Evolutionary conservation across 2,329 filamentous ascomycete species (phyloP).

Genomic region (Cryphonectria carpinicola): DNA sequence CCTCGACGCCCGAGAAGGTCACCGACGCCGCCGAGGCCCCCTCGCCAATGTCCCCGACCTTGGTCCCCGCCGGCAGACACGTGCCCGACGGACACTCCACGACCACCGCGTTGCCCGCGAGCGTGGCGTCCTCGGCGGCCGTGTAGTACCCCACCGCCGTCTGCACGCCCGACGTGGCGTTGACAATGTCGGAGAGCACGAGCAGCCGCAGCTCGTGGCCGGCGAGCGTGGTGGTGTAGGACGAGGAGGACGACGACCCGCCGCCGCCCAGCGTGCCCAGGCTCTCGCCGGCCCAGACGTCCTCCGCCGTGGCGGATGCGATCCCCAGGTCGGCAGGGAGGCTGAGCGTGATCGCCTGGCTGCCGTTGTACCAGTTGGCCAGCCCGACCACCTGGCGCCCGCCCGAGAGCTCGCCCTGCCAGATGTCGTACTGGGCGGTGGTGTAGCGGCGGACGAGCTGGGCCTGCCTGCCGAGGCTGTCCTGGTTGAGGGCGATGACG

Average conservation of each 20-base stretch:
- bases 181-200: slow-evolving; percentile 41
- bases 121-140: slow-evolving; percentile 40
- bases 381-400: slow-evolving; percentile 48
- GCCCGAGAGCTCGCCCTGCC: slow-evolving; percentile 52
- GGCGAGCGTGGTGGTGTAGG: slow-evolving; percentile 39
- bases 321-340: slow-evolving; percentile 46
- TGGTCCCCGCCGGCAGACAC: slow-evolving; percentile 49
- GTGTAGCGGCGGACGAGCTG: slow-evolving; percentile 53
- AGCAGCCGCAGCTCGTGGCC: slow-evolving; percentile 46
- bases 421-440: slow-evolving; percentile 54
- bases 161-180: slow-evolving; percentile 25
- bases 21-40: slow-evolving; percentile 37
- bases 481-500: slow-evolving; percentile 62
- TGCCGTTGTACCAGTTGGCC: slow-evolving; percentile 54
- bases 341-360: slow-evolving; percentile 47
- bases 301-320: slow-evolving; percentile 42
- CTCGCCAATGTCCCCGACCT: slow-evolving; percentile 44
- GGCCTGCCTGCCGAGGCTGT: slow-evolving; percentile 55
- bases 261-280: slow-evolving; percentile 38
- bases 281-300: slow-evolving; percentile 46
- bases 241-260: background rate
- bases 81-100: slow-evolving; percentile 41
- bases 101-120: slow-evolving; percentile 41
- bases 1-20: slow-evolving; percentile 41
- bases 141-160: slow-evolving; percentile 43